Evolutionary conservation across 2,329 filamentous ascomycete species (phyloP), one percentile per base, ranked within the genome.

Genomic region (Lasiodiplodia sp.): DNA sequence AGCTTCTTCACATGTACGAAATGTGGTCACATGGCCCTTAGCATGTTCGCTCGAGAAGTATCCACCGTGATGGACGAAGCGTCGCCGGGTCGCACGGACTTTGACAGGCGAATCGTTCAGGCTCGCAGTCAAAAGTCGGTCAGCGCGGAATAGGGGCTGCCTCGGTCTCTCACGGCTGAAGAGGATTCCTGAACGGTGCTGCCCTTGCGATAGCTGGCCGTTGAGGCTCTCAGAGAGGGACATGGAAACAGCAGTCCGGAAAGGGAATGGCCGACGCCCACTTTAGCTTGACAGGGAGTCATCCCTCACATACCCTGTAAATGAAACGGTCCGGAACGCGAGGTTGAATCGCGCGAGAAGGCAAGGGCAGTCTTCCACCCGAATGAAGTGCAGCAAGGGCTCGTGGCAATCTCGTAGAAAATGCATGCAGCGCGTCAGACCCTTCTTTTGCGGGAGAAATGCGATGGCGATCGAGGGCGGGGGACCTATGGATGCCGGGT

Each of bases 21-120:
- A 37, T 4, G 12, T 23, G 40, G 58, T 63, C 58, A 63, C 58
- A 63, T 63, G 58, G 58, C 37, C 5, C 40, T 34, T 34, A 51
- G 49, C 58, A 12, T 18, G 57, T 25, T 28, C 23, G 56, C 56
- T 44, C 57, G 38, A 60, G 34, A 47, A 7, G 57, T 47, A 47
- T 60, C 57, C 57, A 60, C 57, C 57, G 31, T 31, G 58, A 63
- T 63, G 58, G 40, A 49, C 58, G 58, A 49, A 63, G 58, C 58
- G 40, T 63, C 40, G n/a, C 47, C 40, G 18, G 34, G 21, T 63
- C 28, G 58, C 58, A 63, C 58, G 58, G 58, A 63, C 58, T 18
- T 6, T 10, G 58, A 31, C 40, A 28, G 25, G 23, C 58, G 40
- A 34, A 49, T 63, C 37, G 58, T 37, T 23, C 25, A 40, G 5